Conservation (phyloP, 306 rosid species). For the Cyclanthera cordifolia region DNA sequence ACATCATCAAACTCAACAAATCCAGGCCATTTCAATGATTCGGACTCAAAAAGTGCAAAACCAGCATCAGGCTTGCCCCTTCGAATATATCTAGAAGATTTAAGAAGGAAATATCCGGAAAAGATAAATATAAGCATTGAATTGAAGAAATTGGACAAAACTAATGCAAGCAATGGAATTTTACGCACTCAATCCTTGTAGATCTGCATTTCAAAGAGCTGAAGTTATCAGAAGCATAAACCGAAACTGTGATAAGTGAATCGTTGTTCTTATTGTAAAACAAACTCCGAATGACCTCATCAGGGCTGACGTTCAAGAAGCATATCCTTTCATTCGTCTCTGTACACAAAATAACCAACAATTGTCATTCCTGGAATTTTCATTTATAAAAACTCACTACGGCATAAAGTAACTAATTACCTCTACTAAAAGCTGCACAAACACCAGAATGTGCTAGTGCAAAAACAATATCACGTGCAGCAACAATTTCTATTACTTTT, state of each 20-base stretch:
- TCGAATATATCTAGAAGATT: slow-evolving; percentile 53
- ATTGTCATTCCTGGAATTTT: not conserved
- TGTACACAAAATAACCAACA: slow-evolving; percentile 30
- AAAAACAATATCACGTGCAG: slow-evolving; percentile 70
- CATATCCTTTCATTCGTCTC: slow-evolving; percentile 83
- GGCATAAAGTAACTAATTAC: slow-evolving; percentile 21
- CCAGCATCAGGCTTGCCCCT: slow-evolving; percentile 87
- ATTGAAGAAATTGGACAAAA: not conserved
- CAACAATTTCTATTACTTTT: slow-evolving; percentile 72
- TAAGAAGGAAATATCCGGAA: slow-evolving; percentile 9
- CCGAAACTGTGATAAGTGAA: slow-evolving; percentile 84
- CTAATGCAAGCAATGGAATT: not conserved
- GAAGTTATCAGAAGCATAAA: slow-evolving; percentile 90
- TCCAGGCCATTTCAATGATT: slow-evolving; percentile 90
- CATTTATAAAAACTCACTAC: not conserved
- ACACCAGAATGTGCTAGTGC: slow-evolving; percentile 83
- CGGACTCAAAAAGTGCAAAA: slow-evolving; percentile 79
- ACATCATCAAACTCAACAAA: slow-evolving; percentile 96
- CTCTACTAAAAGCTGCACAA: slow-evolving; percentile 87
- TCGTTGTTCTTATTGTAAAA: slow-evolving; percentile 88
- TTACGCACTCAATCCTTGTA: slow-evolving; percentile 73
- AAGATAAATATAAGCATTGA: slow-evolving; percentile 3
- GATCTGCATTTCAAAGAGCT: slow-evolving; percentile 88
- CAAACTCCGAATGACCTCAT: slow-evolving; percentile 84
- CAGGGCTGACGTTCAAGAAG: slow-evolving; percentile 73